Base-by-base conservation (phyloP, 75 land plant species). In the Pinus tabuliformis region DNA sequence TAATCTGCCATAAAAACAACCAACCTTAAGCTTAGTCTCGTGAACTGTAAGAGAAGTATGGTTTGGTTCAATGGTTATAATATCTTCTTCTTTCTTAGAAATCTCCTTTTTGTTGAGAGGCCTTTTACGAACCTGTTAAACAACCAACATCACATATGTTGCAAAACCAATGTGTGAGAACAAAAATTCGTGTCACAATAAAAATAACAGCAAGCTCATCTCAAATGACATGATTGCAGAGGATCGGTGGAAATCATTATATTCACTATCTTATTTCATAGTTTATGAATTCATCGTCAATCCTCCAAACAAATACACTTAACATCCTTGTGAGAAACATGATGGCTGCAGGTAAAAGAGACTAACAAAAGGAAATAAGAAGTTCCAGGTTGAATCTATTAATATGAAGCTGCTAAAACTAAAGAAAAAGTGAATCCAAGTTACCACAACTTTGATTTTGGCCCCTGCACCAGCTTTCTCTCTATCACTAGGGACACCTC, bases 11-110 rank as follows among this genome's bases (percentile, higher is more conserved):
- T 9, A 49, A 49, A 49, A 30, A 16, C 17, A 24, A 65, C 78
- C 22, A n/a, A 91, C 98, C 94, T 95, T 95, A 39, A 95, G 89
- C 77, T 95, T 95, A 11, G 94, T 89, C 72, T 95, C 98, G 73
- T 95, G 94, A 76, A 93, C 97, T 52, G 89, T 89, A 2, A 95
- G 81, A 71, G 82, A 83, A 73, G 84, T 81, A 22, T 81, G 80
- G 64, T 57, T 52, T 45, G 76, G 85, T 60, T 80, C 73, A 60
- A 87, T 88, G 7, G 89, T 83, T 12, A 93, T 78, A 57, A 95
- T 93, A 59, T 95, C 98, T 57, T 95, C 98, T 76, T 95, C 98
- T 78, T 91, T 95, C 80, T 91, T 91, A 30, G 82, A 77, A 52
- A 93, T 49, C 74, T 95, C 98, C 81, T 91, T 95, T 81, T 88